A percentile compares a stretch with the other conserved stretches of the same genome.
phyloP scores from a whole-genome alignment of 2,329 filamentous ascomycete species.

The Exophiala alcalophila region DNA sequence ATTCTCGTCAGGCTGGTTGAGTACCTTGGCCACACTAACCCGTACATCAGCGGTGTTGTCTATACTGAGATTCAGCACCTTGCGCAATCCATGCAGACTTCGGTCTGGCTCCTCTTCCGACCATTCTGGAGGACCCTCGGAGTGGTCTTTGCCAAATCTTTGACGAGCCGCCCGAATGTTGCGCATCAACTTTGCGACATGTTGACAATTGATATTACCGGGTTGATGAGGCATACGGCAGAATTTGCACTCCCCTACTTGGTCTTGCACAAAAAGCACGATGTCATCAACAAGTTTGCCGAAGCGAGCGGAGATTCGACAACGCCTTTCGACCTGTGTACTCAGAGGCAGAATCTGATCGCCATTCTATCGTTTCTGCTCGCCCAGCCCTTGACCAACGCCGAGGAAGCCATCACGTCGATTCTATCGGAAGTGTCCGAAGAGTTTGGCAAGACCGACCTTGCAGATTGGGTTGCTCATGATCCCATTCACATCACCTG shows the following conservation, averaged over 20 bases:
- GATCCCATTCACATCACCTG: slow-evolving; percentile 74
- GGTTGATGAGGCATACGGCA: slow-evolving; percentile 74
- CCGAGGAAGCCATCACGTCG: slow-evolving; percentile 65
- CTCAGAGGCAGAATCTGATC: slow-evolving; percentile 54
- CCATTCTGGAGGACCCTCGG: slow-evolving; percentile 89
- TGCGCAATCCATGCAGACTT: slow-evolving; percentile 61
- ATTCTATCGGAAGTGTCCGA: slow-evolving; percentile 66
- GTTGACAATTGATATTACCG: slow-evolving; percentile 65
- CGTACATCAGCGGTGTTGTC: slow-evolving; percentile 73
- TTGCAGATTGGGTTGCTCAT: slow-evolving; percentile 67
- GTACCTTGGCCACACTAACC: slow-evolving; percentile 80
- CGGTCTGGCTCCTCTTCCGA: slow-evolving; percentile 67
- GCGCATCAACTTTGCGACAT: slow-evolving; percentile 77
- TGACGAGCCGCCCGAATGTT: slow-evolving; percentile 76
- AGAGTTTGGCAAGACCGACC: slow-evolving; percentile 63
- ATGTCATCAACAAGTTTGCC: slow-evolving; percentile 78
- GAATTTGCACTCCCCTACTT: slow-evolving; percentile 80
- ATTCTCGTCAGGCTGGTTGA: slow-evolving; percentile 80
- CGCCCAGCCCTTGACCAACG: slow-evolving; percentile 60
- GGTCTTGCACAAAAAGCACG: slow-evolving; percentile 71
- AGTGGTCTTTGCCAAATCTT: slow-evolving; percentile 76
- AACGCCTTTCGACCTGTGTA: slow-evolving; percentile 60
- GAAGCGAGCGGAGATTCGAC: slow-evolving; percentile 58
- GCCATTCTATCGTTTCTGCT: slow-evolving; percentile 59
- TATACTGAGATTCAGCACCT: slow-evolving; percentile 73